Evolutionary conservation across 495 filamentous ascomycete genomes (phyloP), one percentile per base, ranked within the genome.

Genomic region (Hyphodiscus hymeniophilus): DNA sequence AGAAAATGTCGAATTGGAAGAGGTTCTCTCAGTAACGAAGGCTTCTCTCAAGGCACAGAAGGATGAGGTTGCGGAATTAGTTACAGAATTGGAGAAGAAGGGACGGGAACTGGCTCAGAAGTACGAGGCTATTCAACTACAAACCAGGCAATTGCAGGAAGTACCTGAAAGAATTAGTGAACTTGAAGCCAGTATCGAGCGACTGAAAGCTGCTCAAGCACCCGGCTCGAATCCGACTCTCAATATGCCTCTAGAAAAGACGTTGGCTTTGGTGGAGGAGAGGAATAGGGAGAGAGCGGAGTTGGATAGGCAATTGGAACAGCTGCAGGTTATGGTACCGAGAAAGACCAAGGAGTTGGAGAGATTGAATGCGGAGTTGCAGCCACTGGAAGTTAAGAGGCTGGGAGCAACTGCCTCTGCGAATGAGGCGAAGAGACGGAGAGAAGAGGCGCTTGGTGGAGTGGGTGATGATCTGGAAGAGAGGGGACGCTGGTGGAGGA

Each of bases 1-100:
- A 55, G 89, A 95, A 52, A 96, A 94, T 62, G 74, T 82, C 15
- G 82, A 85, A 45, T 70, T 95, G 24, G 90, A 95, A 61, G 73
- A 70, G 35, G 64, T 78, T 49, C 74, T 95, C 22, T 70, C 72
- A 3, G 75, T 70, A 18, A 80, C 83, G 18, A 97, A 98, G 52
- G 80, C 81, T 1, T 72, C 72, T 24, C 73, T 96, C 0, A 84
- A 89, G 57, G 70, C 75, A 26, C 78, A 82, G 51, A 98, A 98
- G 66, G 72, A 75, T 21, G 84, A 91, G 35, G 87, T 94, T 1
- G 75, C 78, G n/a, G 67, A 69, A 20, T 75, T 90, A 69, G 74
- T 94, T 7, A 60, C 68, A 23, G 79, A 81, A 48, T 73, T 97
- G 55, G 90, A 94, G 53, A 65, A 63, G 43, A 74, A 76, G 32